Evolutionary conservation across 1,139 yeast species (phyloP), one percentile per base, ranked within the genome.

Genomic region (Barnettozyma hawaiiensis): DNA sequence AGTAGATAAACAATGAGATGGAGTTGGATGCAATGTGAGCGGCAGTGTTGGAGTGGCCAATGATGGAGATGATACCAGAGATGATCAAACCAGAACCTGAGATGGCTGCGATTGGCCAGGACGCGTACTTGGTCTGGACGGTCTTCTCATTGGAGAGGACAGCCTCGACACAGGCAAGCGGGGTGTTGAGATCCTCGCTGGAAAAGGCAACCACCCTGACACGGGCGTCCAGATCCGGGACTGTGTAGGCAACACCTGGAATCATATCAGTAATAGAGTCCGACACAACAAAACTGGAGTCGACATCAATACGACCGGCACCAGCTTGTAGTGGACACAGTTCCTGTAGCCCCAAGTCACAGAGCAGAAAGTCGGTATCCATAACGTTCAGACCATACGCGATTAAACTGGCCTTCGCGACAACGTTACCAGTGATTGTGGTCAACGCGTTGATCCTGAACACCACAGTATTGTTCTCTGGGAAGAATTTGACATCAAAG

Each of bases 21-120:
- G 96, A 83, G 66, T 92, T 92, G 19, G 97, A 85, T 12, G 97
- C 96, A 62, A 92, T 90, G 62, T 92, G 98, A 4, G 97, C 94
- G 8, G 98, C 96, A 2, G 98, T 90, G 49, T 81, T 79, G 27
- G 95, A 81, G 61, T 90, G 94, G 10, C 97, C 97, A 55, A 83
- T 74, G 34, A 89, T 81, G 0, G 96, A 86, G 36, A 87, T 79
- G 41, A 86, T 76, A 37, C 96, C 96, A 1, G 97, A 85, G 6
- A 94, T 82, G 42, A 89, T 64, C 35, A 92, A 76, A 49, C 97
- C 97, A 39, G 86, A 63, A 39, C 96, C 95, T 3, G 96, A 78
- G 36, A 92, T 76, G 16, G 90, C 94, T 6, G 97, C 97, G 54
- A 92, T 85, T 20, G 96, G 96, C 98, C 98, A 94, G 8, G 96